Base-by-base conservation (phyloP, 257 asterid genomes). In the Thymus mandschuricus region DNA sequence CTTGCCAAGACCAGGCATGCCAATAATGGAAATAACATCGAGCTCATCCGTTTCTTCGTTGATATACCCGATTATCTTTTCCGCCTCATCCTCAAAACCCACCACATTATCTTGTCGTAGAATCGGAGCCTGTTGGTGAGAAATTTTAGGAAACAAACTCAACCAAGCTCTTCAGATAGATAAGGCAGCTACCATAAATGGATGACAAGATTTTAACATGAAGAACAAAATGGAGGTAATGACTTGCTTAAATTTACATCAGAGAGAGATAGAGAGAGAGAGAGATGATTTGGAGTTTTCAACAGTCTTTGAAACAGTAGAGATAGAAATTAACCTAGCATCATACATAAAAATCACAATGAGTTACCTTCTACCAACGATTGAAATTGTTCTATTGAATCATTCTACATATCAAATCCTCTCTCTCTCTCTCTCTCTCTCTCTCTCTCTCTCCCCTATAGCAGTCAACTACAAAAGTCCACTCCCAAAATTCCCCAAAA, bases 1-100 rank as follows among this genome's bases (percentile, higher is more conserved):
- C 76, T 83, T 83, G 55, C 88, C 88, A 0, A 81, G 79, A 10
- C 86, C 88, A 4, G 83, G 83, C 85, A 78, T 85, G 1, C 89
- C 89, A 33, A 80, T 62, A 31, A 85, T 72, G 29, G 85, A 62
- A 68, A 82, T 71, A 38, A 75, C 79, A 28, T 66, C 83, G 11
- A 81, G 70, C 34, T 67, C 27, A 4, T 30, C 27, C 3, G 74
- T 61, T 30, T 80, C 83, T 50, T 76, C 78, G 0, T 3, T 77
- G 50, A 84, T 80, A 58, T 77, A 75, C 7, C 68, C 66, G 6
- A 64, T 77, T 46, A 84, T 31, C 34, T 8, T 80, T 6, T 34
- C 29, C 2, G 81, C 82, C 76, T 81, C 89, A 8, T 84, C 86
- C 3, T 79, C 83, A 4, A 84, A 81, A 28, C 86, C 89, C 5